Evolutionary conservation across 441 rosid genomes (phyloP).

Genomic region (Jatropha podagrica): DNA sequence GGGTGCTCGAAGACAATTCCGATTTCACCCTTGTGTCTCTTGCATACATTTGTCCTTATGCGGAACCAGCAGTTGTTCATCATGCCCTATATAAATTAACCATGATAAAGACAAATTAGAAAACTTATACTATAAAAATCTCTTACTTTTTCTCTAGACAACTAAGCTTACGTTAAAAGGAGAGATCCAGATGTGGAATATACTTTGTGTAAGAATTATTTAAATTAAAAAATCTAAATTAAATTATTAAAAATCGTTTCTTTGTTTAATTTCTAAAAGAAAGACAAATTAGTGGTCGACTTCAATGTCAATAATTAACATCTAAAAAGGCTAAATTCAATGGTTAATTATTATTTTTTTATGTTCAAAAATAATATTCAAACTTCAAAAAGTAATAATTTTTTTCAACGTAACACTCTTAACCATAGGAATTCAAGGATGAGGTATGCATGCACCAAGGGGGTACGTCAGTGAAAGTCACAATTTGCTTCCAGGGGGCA

Average conservation of each 20-base stretch:
- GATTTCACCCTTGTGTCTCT: conserved; percentile 77
- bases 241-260: neutral
- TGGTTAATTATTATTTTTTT: neutral
- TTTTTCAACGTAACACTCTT: neutral
- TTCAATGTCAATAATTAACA: neutral
- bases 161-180: too few species aligned
- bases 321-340: neutral
- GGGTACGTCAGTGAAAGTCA: neutral
- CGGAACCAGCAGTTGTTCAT: conserved; percentile 99
- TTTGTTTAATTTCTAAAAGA: neutral
- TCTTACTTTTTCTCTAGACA: too few species aligned
- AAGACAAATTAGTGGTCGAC: neutral
- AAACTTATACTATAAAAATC: too few species aligned
- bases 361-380: neutral
- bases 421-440: neutral
- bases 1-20: conserved; percentile 92
- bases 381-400: neutral
- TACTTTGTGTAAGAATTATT: too few species aligned
- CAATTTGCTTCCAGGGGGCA: neutral
- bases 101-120: neutral
- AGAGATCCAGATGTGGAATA: too few species aligned
- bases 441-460: neutral
- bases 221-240: too few species aligned
- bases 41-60: conserved; percentile 69
- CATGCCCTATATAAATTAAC: conserved; percentile 73